Evolutionary conservation across 2,329 filamentous ascomycete species (phyloP), one percentile per base, ranked within the genome.

Genomic region (Neoascochyta sp.): DNA sequence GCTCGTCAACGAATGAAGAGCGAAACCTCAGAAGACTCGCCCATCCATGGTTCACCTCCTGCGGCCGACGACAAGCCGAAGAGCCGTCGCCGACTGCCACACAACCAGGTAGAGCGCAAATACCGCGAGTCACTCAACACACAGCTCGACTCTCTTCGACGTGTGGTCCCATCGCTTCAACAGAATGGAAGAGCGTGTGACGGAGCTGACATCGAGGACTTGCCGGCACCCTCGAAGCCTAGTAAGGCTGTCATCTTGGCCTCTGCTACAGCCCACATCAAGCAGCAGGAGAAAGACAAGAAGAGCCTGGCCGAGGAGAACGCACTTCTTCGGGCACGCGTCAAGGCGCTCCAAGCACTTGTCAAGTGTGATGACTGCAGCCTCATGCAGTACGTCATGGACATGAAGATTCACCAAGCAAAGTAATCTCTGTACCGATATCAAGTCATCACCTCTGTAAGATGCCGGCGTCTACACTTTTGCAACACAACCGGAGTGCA

Each of bases 121-220:
- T 69, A 69, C 44, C 65, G 66, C 29, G 65, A 69, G 29, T 67
- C 65, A 4, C 57, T 69, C 27, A 69, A 69, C 49, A 64, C 64
- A 1, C 65, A 68, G 35, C 60, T 69, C 25, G 66, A 69, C 10
- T 63, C 63, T 1, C 52, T 69, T 6, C 57, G 60, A 19, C 39
- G 54, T 21, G 55, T 65, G 3, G 55, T 68, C 0, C 65, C 65
- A 0, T 58, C 59, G 2, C 56, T 68, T 2, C 63, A 66, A 40
- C 61, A 65, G 16, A 53, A 52, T 14, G 39, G 39, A 37, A 53
- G 36, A 36, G 52, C 39, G n/a, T 66, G 51, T 39, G 60, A 62
- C 26, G 49, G 53, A 9, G 56, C 62, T 9, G 66, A 69, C 28
- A 65, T 68, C 16, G 66, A 69, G 33, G 65, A 69, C 35, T 42